These are phyloP conservation scores for Cyclotella distinguenda DNA, from an alignment of 108 stramenopile species.

Conservation along the genomic window DNA sequence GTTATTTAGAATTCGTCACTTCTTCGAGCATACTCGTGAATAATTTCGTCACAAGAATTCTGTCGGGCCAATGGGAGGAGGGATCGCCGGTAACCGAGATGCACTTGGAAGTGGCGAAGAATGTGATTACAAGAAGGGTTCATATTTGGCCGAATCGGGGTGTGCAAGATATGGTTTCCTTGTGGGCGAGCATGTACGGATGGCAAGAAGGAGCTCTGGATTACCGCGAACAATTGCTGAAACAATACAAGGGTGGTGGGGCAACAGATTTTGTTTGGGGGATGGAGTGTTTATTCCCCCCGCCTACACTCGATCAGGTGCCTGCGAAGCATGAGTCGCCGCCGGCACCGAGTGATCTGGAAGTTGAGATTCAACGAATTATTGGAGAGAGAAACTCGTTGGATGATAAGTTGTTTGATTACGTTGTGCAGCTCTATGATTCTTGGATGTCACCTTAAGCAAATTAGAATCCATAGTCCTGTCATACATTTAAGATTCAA, in stretches of 20 bases:
- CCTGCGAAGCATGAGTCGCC: conserved; percentile 1
- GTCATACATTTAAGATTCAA: too few relatives aligned
- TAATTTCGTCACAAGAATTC: conserved; percentile 10
- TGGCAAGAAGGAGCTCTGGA: conserved; percentile 6
- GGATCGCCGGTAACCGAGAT: conserved; percentile 6
- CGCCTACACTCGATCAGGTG: background rate
- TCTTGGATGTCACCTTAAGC: conserved; percentile 6
- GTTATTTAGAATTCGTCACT: conserved; percentile 15
- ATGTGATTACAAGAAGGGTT: conserved; percentile 6
- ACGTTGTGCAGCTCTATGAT: conserved; percentile 23
- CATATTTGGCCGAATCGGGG: conserved; percentile 15
- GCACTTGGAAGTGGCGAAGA: conserved; percentile 20
- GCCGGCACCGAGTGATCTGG: conserved; percentile 1
- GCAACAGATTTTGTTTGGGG: background rate
- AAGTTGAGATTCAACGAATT: conserved; percentile 11
- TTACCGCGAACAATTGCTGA: background rate
- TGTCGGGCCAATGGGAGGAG: conserved; percentile 21
- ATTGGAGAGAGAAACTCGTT: conserved; percentile 6
- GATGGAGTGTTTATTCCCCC: conserved; percentile 14
- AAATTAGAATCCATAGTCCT: too few relatives aligned
- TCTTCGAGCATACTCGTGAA: conserved; percentile 13
- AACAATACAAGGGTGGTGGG: background rate
- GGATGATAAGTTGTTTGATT: conserved; percentile 12
- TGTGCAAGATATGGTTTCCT: conserved; percentile 4
- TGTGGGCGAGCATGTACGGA: conserved; percentile 13